Evolutionary conservation across 2,329 filamentous ascomycete genomes (phyloP).

Genomic region (Davidsoniella neocaledoniae): DNA sequence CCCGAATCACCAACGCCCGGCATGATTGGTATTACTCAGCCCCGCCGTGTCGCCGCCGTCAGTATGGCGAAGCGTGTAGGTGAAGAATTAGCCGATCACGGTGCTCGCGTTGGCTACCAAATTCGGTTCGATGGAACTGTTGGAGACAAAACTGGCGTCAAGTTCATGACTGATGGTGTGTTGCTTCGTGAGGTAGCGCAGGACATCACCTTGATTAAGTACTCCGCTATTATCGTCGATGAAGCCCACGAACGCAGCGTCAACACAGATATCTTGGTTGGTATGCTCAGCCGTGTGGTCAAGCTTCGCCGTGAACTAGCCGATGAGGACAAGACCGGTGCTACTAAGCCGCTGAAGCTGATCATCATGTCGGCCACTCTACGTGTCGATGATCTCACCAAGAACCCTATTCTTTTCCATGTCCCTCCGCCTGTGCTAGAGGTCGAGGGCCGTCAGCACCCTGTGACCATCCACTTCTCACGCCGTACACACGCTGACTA

Average conservation of each 20-base stretch:
- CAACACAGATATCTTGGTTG: conserved; percentile 96
- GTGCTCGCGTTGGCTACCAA: conserved; percentile 72
- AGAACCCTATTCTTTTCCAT: conserved; percentile 66
- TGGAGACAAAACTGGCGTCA: conserved; percentile 67
- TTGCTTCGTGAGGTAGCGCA: conserved; percentile 78
- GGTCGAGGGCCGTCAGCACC: conserved; percentile 80
- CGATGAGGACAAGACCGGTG: conserved; percentile 41
- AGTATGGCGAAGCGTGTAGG: conserved; percentile 90
- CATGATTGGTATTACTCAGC: conserved; percentile 90
- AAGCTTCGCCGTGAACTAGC: conserved; percentile 63
- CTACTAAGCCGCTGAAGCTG: conserved; percentile 66
- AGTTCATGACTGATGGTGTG: conserved; percentile 99
- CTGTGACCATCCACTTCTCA: conserved; percentile 79
- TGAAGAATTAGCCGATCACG: conserved; percentile 64
- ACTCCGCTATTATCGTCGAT: conserved; percentile 87
- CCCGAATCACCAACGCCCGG: conserved; percentile 64
- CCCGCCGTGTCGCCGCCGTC: conserved; percentile 82
- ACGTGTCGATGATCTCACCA: conserved; percentile 74
- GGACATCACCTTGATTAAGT: conserved; percentile 75
- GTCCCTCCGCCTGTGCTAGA: conserved; percentile 68
- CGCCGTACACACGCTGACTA: conserved; percentile 73
- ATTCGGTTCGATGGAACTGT: conserved; percentile 87
- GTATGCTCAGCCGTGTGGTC: conserved; percentile 87
- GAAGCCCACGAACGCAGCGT: conserved; percentile 95
- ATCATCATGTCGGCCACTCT: conserved; percentile 98